Conservation (phyloP, 306 rosid genomes). For the Begonia fuchsioides region DNA sequence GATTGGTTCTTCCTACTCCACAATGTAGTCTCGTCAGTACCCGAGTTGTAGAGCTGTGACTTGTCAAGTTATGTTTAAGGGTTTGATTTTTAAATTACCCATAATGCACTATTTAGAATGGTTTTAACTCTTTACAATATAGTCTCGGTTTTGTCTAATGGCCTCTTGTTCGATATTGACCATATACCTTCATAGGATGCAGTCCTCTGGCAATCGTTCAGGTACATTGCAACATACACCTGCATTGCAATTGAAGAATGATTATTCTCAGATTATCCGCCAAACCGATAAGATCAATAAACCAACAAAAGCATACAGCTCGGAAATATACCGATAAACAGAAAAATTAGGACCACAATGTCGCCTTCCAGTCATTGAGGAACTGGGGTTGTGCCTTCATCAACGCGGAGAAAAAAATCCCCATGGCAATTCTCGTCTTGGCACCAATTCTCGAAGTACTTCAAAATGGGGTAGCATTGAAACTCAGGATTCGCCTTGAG, state of each 20-base stretch:
- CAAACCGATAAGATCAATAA: neutral
- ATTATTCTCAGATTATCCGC: neutral
- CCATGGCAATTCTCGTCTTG: conserved; percentile 99
- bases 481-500: conserved; percentile 77
- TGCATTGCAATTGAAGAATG: conserved; percentile 11
- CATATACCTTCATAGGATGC: conserved; percentile 95
- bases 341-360: conserved; percentile 87
- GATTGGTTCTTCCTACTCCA: too few species aligned
- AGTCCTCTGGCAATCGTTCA: conserved; percentile 93
- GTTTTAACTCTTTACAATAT: too few species aligned
- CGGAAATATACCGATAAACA: conserved; percentile 61
- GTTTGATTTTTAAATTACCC: too few species aligned
- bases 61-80: too few species aligned
- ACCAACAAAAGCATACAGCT: too few species aligned
- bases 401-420: conserved; percentile 92
- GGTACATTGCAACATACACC: conserved; percentile 97
- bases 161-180: too few species aligned
- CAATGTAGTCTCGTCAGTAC: too few species aligned
- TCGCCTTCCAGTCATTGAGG: conserved; percentile 98
- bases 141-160: too few species aligned
- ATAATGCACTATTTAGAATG: too few species aligned
- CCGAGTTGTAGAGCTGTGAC: too few species aligned
- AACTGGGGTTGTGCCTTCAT: conserved; percentile 99
- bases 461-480: conserved; percentile 94
- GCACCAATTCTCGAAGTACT: conserved; percentile 99